Evolutionary conservation across 495 filamentous ascomycete genomes (phyloP), one percentile per base, ranked within the genome.

Genomic region (Neurospora intermedia): DNA sequence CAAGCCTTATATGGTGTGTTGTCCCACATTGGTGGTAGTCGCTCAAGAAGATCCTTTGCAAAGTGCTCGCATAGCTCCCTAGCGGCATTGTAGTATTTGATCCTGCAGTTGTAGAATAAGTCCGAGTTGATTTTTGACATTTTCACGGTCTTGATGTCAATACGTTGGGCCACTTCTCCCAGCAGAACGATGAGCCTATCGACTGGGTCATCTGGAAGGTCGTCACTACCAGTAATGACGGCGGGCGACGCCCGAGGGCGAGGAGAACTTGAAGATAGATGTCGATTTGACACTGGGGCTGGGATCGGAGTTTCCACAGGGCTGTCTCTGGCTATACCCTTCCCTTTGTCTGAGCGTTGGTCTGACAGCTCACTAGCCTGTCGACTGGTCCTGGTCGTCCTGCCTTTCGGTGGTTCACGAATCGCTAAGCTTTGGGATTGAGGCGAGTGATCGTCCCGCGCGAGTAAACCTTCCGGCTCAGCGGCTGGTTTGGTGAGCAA

Each of bases 81-180:
- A 3, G 76, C 40, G 0, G 74, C 73, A 18, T 27, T 59, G 70
- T 81, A 78, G 4, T 75, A 69, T 38, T 74, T 76, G 10, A 84
- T 78, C 41, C 77, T 84, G 69, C 81, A 80, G 41, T 77, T 77
- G 69, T 78, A 73, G 69, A 75, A 83, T 13, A 85, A 20, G 18
- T 75, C 76, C 0, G 38, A 35, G 39, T 79, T 38, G 11, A 78
- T 48, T 35, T 38, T 74, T 2, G 48, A 23, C 9, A 72, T 46
- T 20, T 75, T 71, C 6, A 69, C 35, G 62, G 74, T 77, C 10
- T 40, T 62, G 1, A 78, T 48, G 18, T 77, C 72, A 13, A 54
- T 23, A 35, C 75, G 75, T 31, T 13, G 4, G 16, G 71, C 46
- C 27, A 79, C 70, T 6, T 78, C 77, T n/a, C 71, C 35, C 15